Evolutionary conservation across 768 basidiomycete genomes (phyloP).

Genomic region (Tricholoma terreum): DNA sequence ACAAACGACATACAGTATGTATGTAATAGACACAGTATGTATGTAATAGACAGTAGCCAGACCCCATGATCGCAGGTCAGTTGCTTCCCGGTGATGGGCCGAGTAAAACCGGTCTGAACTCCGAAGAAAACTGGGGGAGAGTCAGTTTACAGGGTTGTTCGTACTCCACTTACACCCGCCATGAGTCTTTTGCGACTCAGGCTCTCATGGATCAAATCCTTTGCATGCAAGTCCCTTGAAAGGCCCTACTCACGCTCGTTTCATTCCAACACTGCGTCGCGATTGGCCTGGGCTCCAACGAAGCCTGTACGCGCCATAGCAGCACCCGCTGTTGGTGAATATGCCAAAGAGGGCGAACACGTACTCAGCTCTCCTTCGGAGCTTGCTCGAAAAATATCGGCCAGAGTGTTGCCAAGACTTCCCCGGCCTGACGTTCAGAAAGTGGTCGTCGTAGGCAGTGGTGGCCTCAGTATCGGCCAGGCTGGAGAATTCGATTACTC

Average conservation of each 20-base stretch:
- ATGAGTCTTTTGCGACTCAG: slow-evolving; percentile 45
- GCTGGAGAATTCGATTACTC: slow-evolving; percentile 99
- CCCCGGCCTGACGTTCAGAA: slow-evolving; percentile 90
- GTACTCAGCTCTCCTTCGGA: slow-evolving; percentile 94
- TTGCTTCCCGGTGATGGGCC: not conserved
- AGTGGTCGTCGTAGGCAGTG: slow-evolving; percentile 94
- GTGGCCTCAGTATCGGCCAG: slow-evolving; percentile 95
- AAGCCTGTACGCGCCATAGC: slow-evolving; percentile 62
- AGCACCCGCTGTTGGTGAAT: slow-evolving; percentile 72
- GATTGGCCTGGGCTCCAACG: slow-evolving; percentile 43
- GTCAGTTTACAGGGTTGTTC: too few relatives aligned
- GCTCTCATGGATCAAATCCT: slow-evolving; percentile 33
- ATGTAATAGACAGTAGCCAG: too few relatives aligned
- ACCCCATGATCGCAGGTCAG: not conserved
- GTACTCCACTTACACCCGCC: slow-evolving; percentile 6
- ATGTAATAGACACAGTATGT: too few relatives aligned
- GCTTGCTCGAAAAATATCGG: slow-evolving; percentile 88
- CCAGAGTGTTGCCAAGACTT: slow-evolving; percentile 89
- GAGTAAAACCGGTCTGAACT: not conserved
- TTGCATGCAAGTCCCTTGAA: slow-evolving; percentile 10
- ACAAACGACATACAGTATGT: too few relatives aligned
- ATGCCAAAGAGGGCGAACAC: slow-evolving; percentile 63
- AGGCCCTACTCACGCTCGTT: slow-evolving; percentile 44
- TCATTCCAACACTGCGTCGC: slow-evolving; percentile 40
- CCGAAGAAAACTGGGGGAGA: too few relatives aligned